Percentiles rank a stretch among this genome's conserved stretches.
Conservation (phyloP, 305 asterid genomes). For the Stenogyne calaminthoides region DNA sequence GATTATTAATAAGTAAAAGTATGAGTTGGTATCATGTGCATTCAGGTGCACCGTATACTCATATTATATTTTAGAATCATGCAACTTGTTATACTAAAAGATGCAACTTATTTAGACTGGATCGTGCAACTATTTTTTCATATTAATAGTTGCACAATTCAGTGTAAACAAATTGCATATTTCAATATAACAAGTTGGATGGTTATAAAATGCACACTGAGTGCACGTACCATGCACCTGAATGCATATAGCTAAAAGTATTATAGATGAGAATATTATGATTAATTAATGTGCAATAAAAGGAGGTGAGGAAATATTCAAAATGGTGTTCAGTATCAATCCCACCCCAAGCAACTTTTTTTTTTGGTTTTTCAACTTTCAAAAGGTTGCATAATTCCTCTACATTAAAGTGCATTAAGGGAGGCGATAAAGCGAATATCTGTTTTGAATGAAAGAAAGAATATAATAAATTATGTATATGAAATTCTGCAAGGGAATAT, state of each 20-base stretch:
- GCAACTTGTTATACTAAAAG: too few relatives aligned
- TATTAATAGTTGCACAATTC: too few relatives aligned
- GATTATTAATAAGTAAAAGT: slow-evolving; percentile 28
- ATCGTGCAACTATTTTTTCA: too few relatives aligned
- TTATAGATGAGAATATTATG: slow-evolving; percentile 33
- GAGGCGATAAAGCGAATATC: slow-evolving; percentile 52
- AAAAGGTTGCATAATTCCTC: slow-evolving; percentile 77
- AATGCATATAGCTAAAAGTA: too few relatives aligned
- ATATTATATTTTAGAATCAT: too few relatives aligned
- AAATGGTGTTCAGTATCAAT: slow-evolving; percentile 61
- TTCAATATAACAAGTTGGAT: too few relatives aligned
- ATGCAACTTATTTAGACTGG: too few relatives aligned
- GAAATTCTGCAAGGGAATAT: slow-evolving; percentile 58
- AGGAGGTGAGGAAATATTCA: slow-evolving; percentile 55
- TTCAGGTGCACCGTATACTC: too few relatives aligned
- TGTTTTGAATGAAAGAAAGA: slow-evolving; percentile 47
- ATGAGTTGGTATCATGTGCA: too few relatives aligned
- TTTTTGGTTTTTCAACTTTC: slow-evolving; percentile 50
- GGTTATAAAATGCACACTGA: too few relatives aligned
- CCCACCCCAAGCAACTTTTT: slow-evolving; percentile 47
- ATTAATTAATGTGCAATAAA: slow-evolving; percentile 22
- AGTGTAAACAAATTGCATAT: too few relatives aligned
- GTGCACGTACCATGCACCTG: too few relatives aligned
- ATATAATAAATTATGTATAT: slow-evolving; percentile 42
- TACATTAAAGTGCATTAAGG: slow-evolving; percentile 44